Percentiles rank a stretch among this genome's conserved stretches.
phyloP scores from a whole-genome alignment of 805 yeast species.

The Kazachstania psychrophila region DNA sequence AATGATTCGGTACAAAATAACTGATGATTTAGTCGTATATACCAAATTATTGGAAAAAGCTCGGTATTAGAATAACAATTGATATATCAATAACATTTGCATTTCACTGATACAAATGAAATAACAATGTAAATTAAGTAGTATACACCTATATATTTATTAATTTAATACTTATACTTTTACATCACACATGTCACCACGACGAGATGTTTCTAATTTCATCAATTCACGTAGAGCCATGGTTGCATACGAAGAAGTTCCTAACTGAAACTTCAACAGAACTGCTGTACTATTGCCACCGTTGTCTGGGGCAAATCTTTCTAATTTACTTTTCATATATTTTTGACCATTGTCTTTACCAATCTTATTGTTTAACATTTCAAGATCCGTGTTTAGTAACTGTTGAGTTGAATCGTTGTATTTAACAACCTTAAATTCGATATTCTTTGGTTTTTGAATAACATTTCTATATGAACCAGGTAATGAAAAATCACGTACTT shows the following conservation, averaged over 20 bases:
- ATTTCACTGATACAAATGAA: background rate
- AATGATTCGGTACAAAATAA: too few species aligned
- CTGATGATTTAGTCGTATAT: too few species aligned
- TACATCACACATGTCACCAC: constrained; percentile 40
- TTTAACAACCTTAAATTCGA: constrained; percentile 53
- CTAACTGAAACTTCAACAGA: constrained; percentile 65
- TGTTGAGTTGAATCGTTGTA: constrained; percentile 62
- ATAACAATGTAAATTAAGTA: background rate
- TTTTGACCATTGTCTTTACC: constrained; percentile 28
- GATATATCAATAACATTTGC: too few species aligned
- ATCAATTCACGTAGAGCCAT: constrained; percentile 92
- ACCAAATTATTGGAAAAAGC: too few species aligned
- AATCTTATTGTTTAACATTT: constrained; percentile 36
- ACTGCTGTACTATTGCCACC: constrained; percentile 54
- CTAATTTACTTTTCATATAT: constrained; percentile 24
- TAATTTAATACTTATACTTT: constrained; percentile 13
- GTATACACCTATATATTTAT: background rate
- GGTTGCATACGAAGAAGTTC: constrained; percentile 88
- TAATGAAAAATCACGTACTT: constrained; percentile 78
- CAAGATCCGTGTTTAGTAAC: constrained; percentile 70
- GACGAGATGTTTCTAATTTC: constrained; percentile 61
- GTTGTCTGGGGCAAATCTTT: constrained; percentile 30
- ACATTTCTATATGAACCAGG: constrained; percentile 83
- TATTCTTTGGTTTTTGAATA: constrained; percentile 51
- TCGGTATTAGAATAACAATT: too few species aligned